Base-by-base conservation (phyloP, 2,329 filamentous ascomycete species). In the Sporothrix variecibatus region DNA sequence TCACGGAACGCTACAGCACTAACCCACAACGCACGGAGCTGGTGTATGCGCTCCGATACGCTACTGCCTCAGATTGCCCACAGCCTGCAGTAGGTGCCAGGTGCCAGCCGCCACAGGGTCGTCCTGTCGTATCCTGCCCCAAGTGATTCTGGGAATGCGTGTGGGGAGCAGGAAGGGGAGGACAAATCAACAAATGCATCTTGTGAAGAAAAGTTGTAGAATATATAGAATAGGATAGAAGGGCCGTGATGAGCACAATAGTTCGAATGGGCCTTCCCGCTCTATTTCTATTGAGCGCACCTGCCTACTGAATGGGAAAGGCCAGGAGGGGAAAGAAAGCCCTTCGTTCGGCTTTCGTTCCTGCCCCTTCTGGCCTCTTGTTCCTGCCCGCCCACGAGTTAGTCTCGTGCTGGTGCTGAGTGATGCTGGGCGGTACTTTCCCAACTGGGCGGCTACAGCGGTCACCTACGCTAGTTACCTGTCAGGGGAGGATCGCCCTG, bases 41-140 rank as follows among this genome's bases (percentile, higher is more conserved):
- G 73, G 69, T 56, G 70, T 72, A 65, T 74, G 73, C 73, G 70
- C 73, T 74, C 73, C 73, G 73, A 72, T 74, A 74, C 73, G 69
- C 73, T 74, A 74, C 73, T 72, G 73, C 70, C 70, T 72, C 70
- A 69, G 73, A 72, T 65, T 70, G 70, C 53, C 62, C 58, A 65
- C 31, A 40, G 69, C 62, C 64, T 71, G 51, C 60, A 58, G 62
- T 26, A 53, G 67, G 67, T 40, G 64, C 64, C 38, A 51, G 38
- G 15, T 38, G 40, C 38, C 43, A 68, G 28, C 43, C 65, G 65
- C 43, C 43, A 34, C 64, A n/a, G 64, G 40, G 64, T 68, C 34
- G 34, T 43, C 51, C 26, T 26, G n/a, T 56, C 51, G 15, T 56
- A 23, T 28, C 64, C 38, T 43, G 38, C 40, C 64, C 64, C 64